Evolutionary conservation across 176 grass and related monocot genomes (phyloP).

Genomic region (Cenchrus americanus): DNA sequence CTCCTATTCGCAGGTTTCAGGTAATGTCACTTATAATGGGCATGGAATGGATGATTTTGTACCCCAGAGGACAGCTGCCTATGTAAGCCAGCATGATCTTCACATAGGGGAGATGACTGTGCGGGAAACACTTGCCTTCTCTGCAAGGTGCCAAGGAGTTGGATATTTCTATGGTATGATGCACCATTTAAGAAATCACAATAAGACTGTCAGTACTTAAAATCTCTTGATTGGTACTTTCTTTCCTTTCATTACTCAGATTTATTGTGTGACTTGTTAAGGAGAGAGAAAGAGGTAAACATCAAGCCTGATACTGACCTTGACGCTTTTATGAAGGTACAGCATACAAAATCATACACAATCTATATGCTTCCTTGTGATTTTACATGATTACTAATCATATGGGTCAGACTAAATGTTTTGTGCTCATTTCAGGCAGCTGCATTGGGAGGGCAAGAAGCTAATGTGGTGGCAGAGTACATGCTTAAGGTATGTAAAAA

Average conservation of each 20-base stretch:
- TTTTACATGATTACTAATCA: conserved; percentile 13
- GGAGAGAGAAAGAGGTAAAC: conserved; percentile 41
- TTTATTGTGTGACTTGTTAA: background rate
- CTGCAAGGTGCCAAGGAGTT: conserved; percentile 67
- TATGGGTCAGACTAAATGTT: background rate
- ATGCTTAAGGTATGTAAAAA: conserved; percentile 60
- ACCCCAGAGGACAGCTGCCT: conserved; percentile 65
- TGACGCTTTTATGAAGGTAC: conserved; percentile 55
- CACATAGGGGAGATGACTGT: conserved; percentile 84
- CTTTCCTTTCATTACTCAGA: background rate
- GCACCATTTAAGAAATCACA: background rate
- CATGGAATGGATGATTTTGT: conserved; percentile 72
- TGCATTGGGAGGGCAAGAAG: conserved; percentile 56
- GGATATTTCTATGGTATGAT: conserved; percentile 57
- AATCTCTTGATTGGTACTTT: background rate
- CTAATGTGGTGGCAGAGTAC: conserved; percentile 62
- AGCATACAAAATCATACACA: background rate
- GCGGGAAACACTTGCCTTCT: conserved; percentile 69
- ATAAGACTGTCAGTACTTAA: background rate
- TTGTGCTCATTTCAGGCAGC: conserved; percentile 45
- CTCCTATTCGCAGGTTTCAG: conserved; percentile 44
- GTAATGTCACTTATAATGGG: conserved; percentile 66
- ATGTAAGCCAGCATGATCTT: conserved; percentile 69
- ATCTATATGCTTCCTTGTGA: background rate
- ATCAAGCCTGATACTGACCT: conserved; percentile 51